These are phyloP conservation scores for Suillus clintonianus DNA, from an alignment of 768 basidiomycete genomes.

Conservation along the genomic window DNA sequence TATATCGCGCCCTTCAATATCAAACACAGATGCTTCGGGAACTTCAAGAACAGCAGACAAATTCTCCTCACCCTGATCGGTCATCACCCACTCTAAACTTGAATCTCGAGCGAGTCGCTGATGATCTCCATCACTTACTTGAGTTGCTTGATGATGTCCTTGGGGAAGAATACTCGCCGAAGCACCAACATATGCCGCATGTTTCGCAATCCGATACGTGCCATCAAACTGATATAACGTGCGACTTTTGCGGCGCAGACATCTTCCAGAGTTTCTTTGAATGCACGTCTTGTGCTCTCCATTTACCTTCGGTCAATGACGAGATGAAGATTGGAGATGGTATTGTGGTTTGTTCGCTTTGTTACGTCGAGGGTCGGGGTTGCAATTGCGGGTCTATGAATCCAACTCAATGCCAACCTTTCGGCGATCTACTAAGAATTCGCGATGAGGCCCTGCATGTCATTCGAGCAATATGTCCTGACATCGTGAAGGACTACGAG, in stretches of 20 bases:
- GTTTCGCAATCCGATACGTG: constrained; percentile 23
- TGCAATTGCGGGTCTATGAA: constrained; percentile 65
- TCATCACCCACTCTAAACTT: not conserved
- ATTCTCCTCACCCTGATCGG: not conserved
- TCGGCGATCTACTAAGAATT: constrained; percentile 44
- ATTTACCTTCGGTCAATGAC: constrained; percentile 9
- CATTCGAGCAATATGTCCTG: constrained; percentile 19
- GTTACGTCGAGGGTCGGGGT: constrained; percentile 78
- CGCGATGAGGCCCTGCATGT: constrained; percentile 41
- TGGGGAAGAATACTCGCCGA: constrained; percentile 43
- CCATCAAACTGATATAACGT: constrained; percentile 41
- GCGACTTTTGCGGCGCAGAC: constrained; percentile 83
- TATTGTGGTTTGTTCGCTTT: constrained; percentile 63
- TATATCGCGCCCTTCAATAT: constrained; percentile 54
- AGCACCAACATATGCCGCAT: constrained; percentile 28
- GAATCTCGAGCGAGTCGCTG: constrained; percentile 3
- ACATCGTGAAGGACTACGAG: constrained; percentile 10
- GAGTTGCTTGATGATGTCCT: constrained; percentile 50
- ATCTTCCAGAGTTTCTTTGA: constrained; percentile 83
- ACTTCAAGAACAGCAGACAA: constrained; percentile 1
- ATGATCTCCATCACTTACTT: constrained; percentile 40
- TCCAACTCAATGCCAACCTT: constrained; percentile 58
- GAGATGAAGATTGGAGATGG: constrained; percentile 40
- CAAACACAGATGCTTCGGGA: constrained; percentile 24
- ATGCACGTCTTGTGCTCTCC: constrained; percentile 52